These are phyloP conservation scores for Suillus discolor DNA, from an alignment of 768 basidiomycete genomes.

Conservation along the genomic window DNA sequence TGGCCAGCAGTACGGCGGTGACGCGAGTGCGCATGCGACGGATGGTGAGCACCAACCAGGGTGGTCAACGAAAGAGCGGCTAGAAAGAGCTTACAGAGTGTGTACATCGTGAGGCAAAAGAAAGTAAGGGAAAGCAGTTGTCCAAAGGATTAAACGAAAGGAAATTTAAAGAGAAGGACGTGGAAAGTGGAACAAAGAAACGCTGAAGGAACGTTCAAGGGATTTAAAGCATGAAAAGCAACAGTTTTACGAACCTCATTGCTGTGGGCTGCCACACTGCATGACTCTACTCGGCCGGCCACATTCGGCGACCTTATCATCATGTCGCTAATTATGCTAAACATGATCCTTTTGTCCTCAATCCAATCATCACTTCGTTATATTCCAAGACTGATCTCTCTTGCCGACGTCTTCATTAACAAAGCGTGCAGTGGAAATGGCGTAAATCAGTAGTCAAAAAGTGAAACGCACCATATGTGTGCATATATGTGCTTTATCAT, in stretches of 20 bases:
- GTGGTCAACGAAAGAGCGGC: constrained; percentile 35
- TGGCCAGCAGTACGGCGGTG: constrained; percentile 28
- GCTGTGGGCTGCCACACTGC: neutral
- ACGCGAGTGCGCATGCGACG: constrained; percentile 26
- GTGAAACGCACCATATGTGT: neutral
- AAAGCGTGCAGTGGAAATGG: neutral
- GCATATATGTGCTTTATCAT: no score
- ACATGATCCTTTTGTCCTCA: neutral
- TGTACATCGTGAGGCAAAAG: constrained; percentile 28
- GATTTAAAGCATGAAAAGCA: neutral
- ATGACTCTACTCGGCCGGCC: neutral
- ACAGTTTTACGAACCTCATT: neutral
- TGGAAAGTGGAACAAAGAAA: neutral
- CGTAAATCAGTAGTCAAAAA: neutral
- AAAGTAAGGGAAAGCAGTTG: neutral
- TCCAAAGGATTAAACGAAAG: constrained; percentile 5
- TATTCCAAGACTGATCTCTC: neutral
- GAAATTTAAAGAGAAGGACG: neutral
- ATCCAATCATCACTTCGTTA: neutral
- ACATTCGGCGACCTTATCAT: neutral
- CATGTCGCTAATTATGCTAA: neutral
- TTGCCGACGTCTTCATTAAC: neutral
- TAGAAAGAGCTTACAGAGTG: constrained; percentile 35
- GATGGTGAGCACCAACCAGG: constrained; percentile 38
- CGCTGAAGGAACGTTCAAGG: neutral